phyloP scores from a whole-genome alignment of 257 asterid species.

The Avicennia marina region DNA sequence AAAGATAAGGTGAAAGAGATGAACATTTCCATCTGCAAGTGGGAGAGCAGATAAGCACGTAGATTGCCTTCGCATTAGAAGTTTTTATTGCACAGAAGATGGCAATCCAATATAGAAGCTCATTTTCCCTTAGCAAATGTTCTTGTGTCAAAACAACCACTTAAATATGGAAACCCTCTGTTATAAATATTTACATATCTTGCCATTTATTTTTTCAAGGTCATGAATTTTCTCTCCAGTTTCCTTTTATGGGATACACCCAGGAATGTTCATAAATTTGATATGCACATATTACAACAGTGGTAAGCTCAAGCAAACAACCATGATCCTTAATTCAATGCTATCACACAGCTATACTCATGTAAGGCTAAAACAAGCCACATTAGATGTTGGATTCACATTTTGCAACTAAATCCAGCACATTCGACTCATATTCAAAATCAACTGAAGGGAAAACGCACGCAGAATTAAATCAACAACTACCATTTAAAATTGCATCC shows the following conservation, averaged over 20 bases:
- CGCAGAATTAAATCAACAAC: no score
- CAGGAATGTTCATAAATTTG: no score
- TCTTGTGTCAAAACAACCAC: constrained; percentile 89
- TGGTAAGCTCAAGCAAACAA: no score
- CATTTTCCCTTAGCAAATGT: constrained; percentile 56
- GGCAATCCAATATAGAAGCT: constrained; percentile 64
- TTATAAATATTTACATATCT: constrained; percentile 23
- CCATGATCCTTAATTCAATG: no score
- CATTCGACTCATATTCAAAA: no score
- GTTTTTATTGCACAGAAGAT: constrained; percentile 58
- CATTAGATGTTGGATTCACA: no score
- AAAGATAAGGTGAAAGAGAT: constrained; percentile 50
- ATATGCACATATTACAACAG: no score
- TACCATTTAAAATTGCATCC: no score
- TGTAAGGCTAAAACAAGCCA: no score
- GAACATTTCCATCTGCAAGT: constrained; percentile 64
- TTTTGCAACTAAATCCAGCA: no score
- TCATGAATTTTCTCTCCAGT: background rate
- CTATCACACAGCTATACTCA: no score
- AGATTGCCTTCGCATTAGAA: constrained; percentile 65
- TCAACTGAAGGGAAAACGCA: no score
- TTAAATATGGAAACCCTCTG: constrained; percentile 48
- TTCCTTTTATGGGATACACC: background rate
- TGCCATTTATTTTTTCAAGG: constrained; percentile 3
- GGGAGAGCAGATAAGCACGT: constrained; percentile 67